These are phyloP conservation scores for Trichophyton benhamiae DNA, from an alignment of 2,329 filamentous ascomycete genomes.

Conservation along the genomic window DNA sequence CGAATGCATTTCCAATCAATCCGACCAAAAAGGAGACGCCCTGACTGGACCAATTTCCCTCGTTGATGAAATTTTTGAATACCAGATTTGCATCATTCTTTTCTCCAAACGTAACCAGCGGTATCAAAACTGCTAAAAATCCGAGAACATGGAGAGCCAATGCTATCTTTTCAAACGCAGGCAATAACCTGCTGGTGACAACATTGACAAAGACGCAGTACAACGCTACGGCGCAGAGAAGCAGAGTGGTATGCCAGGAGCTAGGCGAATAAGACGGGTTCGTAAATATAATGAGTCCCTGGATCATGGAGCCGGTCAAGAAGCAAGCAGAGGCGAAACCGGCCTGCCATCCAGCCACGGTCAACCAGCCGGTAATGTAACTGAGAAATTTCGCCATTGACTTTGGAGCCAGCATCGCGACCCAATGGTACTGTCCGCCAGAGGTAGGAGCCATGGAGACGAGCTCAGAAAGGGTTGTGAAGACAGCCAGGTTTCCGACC, in stretches of 20 bases:
- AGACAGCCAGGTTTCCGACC: conserved; percentile 27
- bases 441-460: conserved; percentile 31
- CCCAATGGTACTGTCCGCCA: conserved; percentile 32
- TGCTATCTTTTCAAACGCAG: conserved; percentile 41
- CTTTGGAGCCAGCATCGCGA: conserved; percentile 27
- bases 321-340: conserved; percentile 25
- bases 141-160: conserved; percentile 39
- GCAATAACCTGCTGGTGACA: conserved; percentile 33
- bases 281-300: conserved; percentile 26
- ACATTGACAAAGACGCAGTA: conserved; percentile 42
- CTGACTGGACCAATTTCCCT: conserved; percentile 25
- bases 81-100: conserved; percentile 18
- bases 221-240: conserved; percentile 38
- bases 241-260: conserved; percentile 32
- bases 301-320: conserved; percentile 24
- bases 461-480: conserved; percentile 30
- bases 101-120: conserved; percentile 23
- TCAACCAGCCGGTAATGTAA: conserved; percentile 30
- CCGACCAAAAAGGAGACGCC: conserved; percentile 32
- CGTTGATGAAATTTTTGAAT: conserved; percentile 30
- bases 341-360: conserved; percentile 28
- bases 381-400: conserved; percentile 25
- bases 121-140: conserved; percentile 33
- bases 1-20: conserved; percentile 16
- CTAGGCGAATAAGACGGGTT: conserved; percentile 19